These are phyloP conservation scores for Cyclospora cayetanensis DNA, from an alignment of 169 alveolate genomes.

Conservation along the genomic window DNA sequence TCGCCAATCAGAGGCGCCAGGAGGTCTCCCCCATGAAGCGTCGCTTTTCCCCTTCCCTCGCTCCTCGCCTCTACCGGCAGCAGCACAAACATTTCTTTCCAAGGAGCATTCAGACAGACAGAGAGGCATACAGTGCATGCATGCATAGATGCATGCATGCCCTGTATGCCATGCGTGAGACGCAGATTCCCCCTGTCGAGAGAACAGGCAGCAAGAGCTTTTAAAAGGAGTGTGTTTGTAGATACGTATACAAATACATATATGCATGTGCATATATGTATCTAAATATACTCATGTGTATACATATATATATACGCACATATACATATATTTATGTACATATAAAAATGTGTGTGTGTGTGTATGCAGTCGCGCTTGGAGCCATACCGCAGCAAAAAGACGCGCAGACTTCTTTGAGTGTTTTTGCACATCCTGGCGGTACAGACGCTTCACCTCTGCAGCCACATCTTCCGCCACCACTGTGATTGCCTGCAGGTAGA, in stretches of 20 bases:
- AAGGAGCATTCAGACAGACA: neutral
- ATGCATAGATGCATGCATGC: neutral
- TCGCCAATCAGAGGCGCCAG: no score
- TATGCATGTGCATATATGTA: neutral
- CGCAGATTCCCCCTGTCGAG: no score
- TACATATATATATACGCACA: neutral
- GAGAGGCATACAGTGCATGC: neutral
- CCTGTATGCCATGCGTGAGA: no score
- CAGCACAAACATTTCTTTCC: no score
- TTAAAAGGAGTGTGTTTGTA: no score
- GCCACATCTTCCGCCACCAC: neutral
- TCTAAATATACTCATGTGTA: no score
- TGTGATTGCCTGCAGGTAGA: neutral
- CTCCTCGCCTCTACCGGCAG: no score
- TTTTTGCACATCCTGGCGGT: neutral
- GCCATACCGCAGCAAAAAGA: constrained; percentile 13
- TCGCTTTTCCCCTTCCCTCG: no score
- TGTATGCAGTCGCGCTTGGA: neutral
- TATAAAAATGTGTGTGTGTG: neutral
- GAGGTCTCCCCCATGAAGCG: no score
- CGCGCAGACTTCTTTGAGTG: constrained; percentile 8
- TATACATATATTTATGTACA: neutral
- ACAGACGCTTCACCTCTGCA: neutral
- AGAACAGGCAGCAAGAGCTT: no score
- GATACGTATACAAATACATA: neutral